Conservation (phyloP, 441 rosid genomes). For the Bruguiera hainesii region DNA sequence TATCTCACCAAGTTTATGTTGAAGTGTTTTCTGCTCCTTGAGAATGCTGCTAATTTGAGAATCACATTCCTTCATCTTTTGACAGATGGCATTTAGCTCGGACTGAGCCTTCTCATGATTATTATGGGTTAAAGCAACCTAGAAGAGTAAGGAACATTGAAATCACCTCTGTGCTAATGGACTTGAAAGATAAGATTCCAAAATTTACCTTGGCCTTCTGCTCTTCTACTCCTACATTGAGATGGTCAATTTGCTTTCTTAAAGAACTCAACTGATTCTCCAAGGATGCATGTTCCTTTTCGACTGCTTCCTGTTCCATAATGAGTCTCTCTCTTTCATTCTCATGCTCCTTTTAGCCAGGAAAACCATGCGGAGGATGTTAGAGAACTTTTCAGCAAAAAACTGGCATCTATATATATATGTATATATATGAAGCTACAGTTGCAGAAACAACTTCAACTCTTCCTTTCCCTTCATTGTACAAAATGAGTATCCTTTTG, state of each 20-base stretch:
- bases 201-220: slow-evolving; percentile 66
- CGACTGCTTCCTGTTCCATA: slow-evolving; percentile 92
- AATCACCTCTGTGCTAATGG: slow-evolving; percentile 17
- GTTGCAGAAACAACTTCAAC: slow-evolving; percentile 2
- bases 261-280: slow-evolving; percentile 73
- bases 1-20: slow-evolving; percentile 64
- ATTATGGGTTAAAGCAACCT: slow-evolving; percentile 61
- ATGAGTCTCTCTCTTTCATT: slow-evolving; percentile 79
- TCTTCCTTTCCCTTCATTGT: not conserved
- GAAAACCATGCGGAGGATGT: slow-evolving; percentile 21
- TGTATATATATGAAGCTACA: not conserved
- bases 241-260: slow-evolving; percentile 55
- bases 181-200: slow-evolving; percentile 13
- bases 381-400: slow-evolving; percentile 4
- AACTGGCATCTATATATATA: too few species aligned
- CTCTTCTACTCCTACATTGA: slow-evolving; percentile 65
- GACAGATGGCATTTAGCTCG: slow-evolving; percentile 65
- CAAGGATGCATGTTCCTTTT: slow-evolving; percentile 63
- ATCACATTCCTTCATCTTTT: slow-evolving; percentile 93
- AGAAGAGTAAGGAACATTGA: slow-evolving; percentile 25
- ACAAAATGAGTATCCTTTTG: not conserved
- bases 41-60: slow-evolving; percentile 70
- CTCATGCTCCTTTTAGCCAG: slow-evolving; percentile 56
- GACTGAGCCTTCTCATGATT: slow-evolving; percentile 63
- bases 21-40: slow-evolving; percentile 69